Evolutionary conservation across 192 early-diverging fungal species (phyloP), one percentile per base, ranked within the genome.

Genomic region (Dissophora ornata): DNA sequence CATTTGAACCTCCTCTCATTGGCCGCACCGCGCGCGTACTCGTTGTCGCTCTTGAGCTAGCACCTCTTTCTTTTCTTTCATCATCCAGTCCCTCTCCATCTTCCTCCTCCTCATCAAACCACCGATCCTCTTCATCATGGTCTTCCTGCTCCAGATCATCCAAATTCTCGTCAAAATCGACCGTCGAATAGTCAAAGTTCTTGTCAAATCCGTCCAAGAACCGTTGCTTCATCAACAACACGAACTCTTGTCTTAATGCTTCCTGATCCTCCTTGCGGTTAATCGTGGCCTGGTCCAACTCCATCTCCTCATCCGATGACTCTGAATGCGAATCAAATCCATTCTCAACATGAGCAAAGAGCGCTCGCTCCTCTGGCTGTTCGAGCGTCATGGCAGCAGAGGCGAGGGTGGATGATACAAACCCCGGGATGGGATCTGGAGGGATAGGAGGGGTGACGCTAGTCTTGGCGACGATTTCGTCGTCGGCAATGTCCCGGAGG

Each of bases 221-320:
- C 34, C 73, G 50, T 25, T 77, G 73, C 25, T 77, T 77, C 73
- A 77, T 77, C 64, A 77, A 26, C 42, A 77, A n/a, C 12, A 77
- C 73, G 50, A 67, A 77, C 19, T 77, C 73, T 7, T 28, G 42
- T 28, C 73, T 29, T 7, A 77, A 53, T 9, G 47, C 44, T 15
- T 77, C 58, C n/a, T 77, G 73, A 26, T 77, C 57, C 40, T 67
- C 73, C 28, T 77, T 77, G 6, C 65, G 63, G 3, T 62, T 25
- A 1, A 40, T 59, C 16, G 65, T 67, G 8, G 13, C 46, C 19
- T 51, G 29, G 24, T 67, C 65, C 30, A 60, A 12, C 29, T 67
- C 64, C 26, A 51, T 57, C 6, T 47, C 65, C 18, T 62, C 42
- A 21, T 65, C 56, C 9, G 62, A 38, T 38, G 36, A 38, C 36